These are phyloP conservation scores for Mortierella sp. DNA, from an alignment of 371 early-diverging fungal genomes.

Conservation along the genomic window DNA sequence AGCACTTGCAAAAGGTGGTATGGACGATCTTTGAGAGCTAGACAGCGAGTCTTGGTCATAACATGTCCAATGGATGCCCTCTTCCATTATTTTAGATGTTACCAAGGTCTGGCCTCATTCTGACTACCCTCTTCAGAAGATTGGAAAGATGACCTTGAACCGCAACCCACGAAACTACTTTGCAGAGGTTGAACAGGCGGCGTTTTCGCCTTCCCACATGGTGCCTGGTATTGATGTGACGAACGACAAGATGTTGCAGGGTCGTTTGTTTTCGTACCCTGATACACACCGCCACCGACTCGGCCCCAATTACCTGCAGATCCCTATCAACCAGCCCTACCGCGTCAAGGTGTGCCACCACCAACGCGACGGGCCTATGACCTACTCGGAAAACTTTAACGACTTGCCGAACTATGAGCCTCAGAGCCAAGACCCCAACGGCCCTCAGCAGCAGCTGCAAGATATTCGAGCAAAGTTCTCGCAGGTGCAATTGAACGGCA, in stretches of 20 bases:
- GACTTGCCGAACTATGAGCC: constrained; percentile 71
- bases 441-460: constrained; percentile 57
- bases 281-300: constrained; percentile 85
- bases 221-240: constrained; percentile 80
- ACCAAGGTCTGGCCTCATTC: constrained; percentile 87
- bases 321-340: constrained; percentile 79
- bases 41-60: no score
- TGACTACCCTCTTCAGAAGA: constrained; percentile 76
- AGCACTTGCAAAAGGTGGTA: no score
- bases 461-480: constrained; percentile 27
- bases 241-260: constrained; percentile 81
- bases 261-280: constrained; percentile 80
- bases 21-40: no score
- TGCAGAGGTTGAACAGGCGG: constrained; percentile 84
- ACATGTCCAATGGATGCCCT: background rate
- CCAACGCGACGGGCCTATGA: constrained; percentile 75
- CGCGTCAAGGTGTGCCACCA: constrained; percentile 63
- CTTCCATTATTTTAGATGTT: constrained; percentile 57
- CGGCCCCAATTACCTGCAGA: constrained; percentile 77
- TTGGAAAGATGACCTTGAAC: constrained; percentile 80
- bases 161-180: constrained; percentile 84
- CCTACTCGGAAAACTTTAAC: constrained; percentile 61
- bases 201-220: constrained; percentile 78
- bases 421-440: constrained; percentile 61
- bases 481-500: constrained; percentile 38